phyloP scores from a whole-genome alignment of 2,329 filamentous ascomycete genomes.

The Alternaria sp. region DNA sequence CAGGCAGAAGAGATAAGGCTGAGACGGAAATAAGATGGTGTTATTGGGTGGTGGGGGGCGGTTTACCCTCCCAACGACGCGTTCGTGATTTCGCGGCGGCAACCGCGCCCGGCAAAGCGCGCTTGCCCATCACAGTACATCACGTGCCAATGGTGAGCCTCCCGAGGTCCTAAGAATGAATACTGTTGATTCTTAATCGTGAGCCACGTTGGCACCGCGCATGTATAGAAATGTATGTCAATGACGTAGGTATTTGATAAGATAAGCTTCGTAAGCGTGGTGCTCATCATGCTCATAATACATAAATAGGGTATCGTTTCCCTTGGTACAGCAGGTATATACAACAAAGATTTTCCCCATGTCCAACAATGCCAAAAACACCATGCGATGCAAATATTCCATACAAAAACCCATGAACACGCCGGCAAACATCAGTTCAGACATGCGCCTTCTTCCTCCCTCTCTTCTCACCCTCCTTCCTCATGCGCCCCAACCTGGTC shows the following conservation, averaged over 20 bases:
- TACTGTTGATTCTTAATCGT: background rate
- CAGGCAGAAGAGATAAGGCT: background rate
- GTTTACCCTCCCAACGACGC: background rate
- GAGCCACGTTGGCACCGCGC: background rate
- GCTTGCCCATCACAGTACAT: background rate
- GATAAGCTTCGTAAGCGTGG: background rate
- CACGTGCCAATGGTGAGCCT: background rate
- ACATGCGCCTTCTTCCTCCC: constrained; percentile 14
- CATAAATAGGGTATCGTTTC: constrained; percentile 3
- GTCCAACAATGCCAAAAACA: background rate
- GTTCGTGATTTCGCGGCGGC: background rate
- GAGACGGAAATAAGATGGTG: background rate
- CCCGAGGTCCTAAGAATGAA: too few relatives aligned
- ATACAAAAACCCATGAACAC: too few relatives aligned
- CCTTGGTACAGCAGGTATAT: background rate
- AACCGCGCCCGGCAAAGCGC: background rate
- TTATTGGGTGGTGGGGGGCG: background rate
- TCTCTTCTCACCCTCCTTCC: constrained; percentile 19
- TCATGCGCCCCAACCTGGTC: constrained; percentile 7
- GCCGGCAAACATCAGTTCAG: background rate
- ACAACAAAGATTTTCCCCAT: background rate
- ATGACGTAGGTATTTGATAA: background rate
- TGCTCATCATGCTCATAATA: background rate
- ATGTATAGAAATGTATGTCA: background rate
- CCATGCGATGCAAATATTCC: constrained; percentile 2